Base-by-base conservation (phyloP, 2,329 filamentous ascomycete genomes). In the Fusarium cyanostomum region DNA sequence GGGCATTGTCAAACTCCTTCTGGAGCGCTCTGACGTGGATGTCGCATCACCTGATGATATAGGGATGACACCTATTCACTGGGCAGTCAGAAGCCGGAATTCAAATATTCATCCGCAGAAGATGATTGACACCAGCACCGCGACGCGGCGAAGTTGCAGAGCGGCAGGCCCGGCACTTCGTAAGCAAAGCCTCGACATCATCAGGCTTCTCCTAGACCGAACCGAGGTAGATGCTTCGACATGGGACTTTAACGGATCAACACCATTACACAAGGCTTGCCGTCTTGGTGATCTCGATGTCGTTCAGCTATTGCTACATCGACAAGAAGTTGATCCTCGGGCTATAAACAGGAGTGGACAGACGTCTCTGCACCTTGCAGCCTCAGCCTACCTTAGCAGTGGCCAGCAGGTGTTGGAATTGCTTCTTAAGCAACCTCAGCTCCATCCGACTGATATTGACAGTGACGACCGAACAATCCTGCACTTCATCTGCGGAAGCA, bases 291-390 rank as follows among this genome's bases (percentile, higher is more conserved):
- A 57, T 18, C 10, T 28, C 5, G 15, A 33, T 15, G 28, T 55
- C 12, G 38, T 52, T 5, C 27, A 39, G 28, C 26, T 44, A 8
- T 38, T 62, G 18, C 49, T 67, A 3, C 34, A 39, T 8, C 45
- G 52, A n/a, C 24, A 38, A 2, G 49, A 57, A 31, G 41, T 61
- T 16, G 31, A 54, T 12, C 37, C 15, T 3, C 50, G 43, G 5
- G 30, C 44, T n/a, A 27, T 27, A 34, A 38, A 21, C 9, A 13
- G 7, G 5, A 24, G 33, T 26, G 45, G 52, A 7, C 52, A 50
- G 34, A 55, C 45, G 13, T 34, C 63, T 31, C 18, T 64, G 7
- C 56, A 66, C 9, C 16, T 57, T 3, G 31, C 55, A 50, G 30
- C 42, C 24, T 30, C 24, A 4, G 44, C 34, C 15, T 10, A 3